Conservation (phyloP, 2,329 filamentous ascomycete species). For the Gremmenia infestans region DNA sequence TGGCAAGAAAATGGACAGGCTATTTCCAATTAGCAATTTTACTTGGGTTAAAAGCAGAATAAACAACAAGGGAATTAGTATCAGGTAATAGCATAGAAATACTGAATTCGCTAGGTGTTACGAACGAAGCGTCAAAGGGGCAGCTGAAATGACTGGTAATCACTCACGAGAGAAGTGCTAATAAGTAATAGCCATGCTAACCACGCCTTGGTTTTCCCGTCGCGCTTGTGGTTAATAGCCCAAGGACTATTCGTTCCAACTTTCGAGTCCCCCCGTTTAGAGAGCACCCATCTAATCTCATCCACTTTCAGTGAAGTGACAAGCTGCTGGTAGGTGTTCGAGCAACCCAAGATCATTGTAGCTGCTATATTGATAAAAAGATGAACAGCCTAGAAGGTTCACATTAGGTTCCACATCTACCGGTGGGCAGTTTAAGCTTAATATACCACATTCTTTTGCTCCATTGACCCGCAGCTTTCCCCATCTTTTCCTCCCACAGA, state of each 20-base stretch:
- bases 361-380: conserved; percentile 21
- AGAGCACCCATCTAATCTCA: conserved; percentile 17
- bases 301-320: conserved; percentile 15
- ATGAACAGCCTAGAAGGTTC: conserved; percentile 7
- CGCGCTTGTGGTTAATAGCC: conserved; percentile 19
- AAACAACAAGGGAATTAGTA: too few relatives aligned
- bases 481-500: conserved; percentile 15
- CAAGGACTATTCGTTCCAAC: conserved; percentile 19
- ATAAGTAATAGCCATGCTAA: conserved; percentile 18
- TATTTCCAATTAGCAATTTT: background rate
- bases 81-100: background rate
- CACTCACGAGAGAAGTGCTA: conserved; percentile 17
- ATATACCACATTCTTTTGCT: conserved; percentile 15
- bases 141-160: background rate
- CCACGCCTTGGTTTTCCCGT: conserved; percentile 17
- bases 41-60: too few relatives aligned
- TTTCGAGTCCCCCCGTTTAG: conserved; percentile 17
- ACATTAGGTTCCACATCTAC: background rate
- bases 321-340: conserved; percentile 22
- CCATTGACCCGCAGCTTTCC: conserved; percentile 14
- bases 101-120: background rate
- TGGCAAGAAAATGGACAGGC: conserved; percentile 22
- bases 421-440: background rate
- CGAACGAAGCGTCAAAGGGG: background rate
- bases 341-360: conserved; percentile 20